Evolutionary conservation across 2,329 filamentous ascomycete species (phyloP), one percentile per base, ranked within the genome.

Genomic region (Sporothrix protearum): DNA sequence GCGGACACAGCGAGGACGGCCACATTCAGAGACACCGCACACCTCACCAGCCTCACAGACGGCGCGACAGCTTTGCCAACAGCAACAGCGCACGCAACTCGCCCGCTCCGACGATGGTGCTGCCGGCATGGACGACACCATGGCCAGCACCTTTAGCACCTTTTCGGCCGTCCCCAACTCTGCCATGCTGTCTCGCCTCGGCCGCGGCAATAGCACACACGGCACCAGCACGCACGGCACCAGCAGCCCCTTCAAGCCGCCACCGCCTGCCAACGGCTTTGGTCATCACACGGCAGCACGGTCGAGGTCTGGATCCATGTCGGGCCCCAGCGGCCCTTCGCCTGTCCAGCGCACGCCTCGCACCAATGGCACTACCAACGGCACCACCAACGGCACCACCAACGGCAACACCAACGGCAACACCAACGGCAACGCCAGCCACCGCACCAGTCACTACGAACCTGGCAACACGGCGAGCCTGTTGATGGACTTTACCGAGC

Each of bases 131-230:
- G 91, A 93, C 75, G 90, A 93, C 76, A 91, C 89, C 59, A 82
- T 91, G 87, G 85, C 93, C 80, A 97, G 93, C 85, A 90, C 90
- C 3, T 92, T 97, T 79, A 97, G 93, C 83, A 89, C 87, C 14
- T 97, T 97, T 80, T 97, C 95, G 1, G 93, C 93, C 9, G 88
- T 97, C 70, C 93, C 93, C 6, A 93, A 95, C 76, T 88, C 30
- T 57, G 49, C 66, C 7, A 68, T 30, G 66, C 10, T 72, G 9
- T 51, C 42, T 14, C 63, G 67, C 4, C 42, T 47, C 3, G 3
- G 30, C 6, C 19, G 16, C 9, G 49, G 70, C 42, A 45, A 33
- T 39, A 42, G 16, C n/a, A 63, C 64, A 28, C 28, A 67, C 49
- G 67, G 71, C 25, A 36, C 92, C 9, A 89, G 89, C 74, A 82